A percentile compares a stretch with the other conserved stretches of the same genome.
phyloP scores from a whole-genome alignment of 164 flowering plant genomes.

The Umbilicus rupestris region DNA sequence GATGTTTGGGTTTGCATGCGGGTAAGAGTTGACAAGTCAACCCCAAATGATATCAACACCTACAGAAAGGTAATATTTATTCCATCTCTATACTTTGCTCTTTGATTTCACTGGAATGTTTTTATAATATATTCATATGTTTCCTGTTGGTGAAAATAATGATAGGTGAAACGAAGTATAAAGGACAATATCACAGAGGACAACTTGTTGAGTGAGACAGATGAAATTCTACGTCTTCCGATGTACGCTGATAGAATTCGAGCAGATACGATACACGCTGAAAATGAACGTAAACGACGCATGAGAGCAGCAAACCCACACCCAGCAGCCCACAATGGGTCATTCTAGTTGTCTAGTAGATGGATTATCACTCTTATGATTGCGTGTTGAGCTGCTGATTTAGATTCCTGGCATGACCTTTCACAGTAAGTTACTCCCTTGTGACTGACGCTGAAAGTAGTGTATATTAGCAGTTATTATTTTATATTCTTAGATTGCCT shows the following conservation, averaged over 20 bases:
- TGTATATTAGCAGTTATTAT: too few species aligned
- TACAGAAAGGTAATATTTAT: constrained; percentile 60
- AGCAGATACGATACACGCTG: constrained; percentile 26
- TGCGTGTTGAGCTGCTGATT: too few species aligned
- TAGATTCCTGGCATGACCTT: too few species aligned
- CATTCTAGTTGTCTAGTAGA: too few species aligned
- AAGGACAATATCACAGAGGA: constrained; percentile 90
- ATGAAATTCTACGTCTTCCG: constrained; percentile 71
- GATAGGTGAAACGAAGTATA: constrained; percentile 88
- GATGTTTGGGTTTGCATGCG: constrained; percentile 74
- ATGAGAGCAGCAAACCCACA: too few species aligned
- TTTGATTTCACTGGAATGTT: not conserved
- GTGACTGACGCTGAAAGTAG: too few species aligned
- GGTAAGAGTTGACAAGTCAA: constrained; percentile 61
- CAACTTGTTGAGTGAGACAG: constrained; percentile 56
- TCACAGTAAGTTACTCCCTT: too few species aligned
- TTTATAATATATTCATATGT: not conserved
- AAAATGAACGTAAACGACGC: too few species aligned
- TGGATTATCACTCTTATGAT: too few species aligned
- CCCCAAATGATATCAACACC: constrained; percentile 79
- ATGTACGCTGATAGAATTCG: constrained; percentile 93
- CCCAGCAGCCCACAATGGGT: too few species aligned
- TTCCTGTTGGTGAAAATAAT: constrained; percentile 1
- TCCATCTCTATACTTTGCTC: not conserved
- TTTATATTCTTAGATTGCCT: too few species aligned